Conservation (phyloP, 495 filamentous ascomycete species). For the Elasticomyces elasticus region DNA sequence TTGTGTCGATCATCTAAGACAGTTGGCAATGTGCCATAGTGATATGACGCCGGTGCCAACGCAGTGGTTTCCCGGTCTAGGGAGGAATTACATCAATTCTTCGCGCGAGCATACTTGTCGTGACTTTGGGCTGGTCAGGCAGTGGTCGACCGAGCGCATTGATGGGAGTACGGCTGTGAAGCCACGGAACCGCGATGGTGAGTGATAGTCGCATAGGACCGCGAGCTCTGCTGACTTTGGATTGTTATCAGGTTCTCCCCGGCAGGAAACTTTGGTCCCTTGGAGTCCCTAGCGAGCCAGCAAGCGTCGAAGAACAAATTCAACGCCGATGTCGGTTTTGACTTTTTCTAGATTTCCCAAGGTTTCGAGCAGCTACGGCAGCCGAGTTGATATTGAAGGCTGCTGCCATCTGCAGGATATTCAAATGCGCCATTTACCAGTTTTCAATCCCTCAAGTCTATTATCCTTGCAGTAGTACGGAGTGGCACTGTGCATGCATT, state of each 20-base stretch:
- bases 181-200: slow-evolving; percentile 13
- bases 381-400: too few relatives aligned
- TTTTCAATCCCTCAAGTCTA: too few relatives aligned
- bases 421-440: too few relatives aligned
- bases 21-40: slow-evolving; percentile 9
- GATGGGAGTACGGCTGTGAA: slow-evolving; percentile 17
- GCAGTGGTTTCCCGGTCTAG: slow-evolving; percentile 10
- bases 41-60: slow-evolving; percentile 16
- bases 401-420: too few relatives aligned
- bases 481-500: too few relatives aligned
- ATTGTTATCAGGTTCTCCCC: neutral
- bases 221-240: neutral
- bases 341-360: too few relatives aligned
- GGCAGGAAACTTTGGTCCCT: neutral
- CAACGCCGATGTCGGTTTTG: too few relatives aligned
- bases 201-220: neutral
- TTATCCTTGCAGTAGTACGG: too few relatives aligned
- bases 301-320: too few relatives aligned
- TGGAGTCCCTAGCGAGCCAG: neutral
- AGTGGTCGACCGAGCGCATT: slow-evolving; percentile 12
- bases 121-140: slow-evolving; percentile 4
- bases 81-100: slow-evolving; percentile 21
- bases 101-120: slow-evolving; percentile 12
- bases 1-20: slow-evolving; percentile 17
- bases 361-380: too few relatives aligned